phyloP scores from a whole-genome alignment of 129 eudicot species.

The Sambucus nigra region DNA sequence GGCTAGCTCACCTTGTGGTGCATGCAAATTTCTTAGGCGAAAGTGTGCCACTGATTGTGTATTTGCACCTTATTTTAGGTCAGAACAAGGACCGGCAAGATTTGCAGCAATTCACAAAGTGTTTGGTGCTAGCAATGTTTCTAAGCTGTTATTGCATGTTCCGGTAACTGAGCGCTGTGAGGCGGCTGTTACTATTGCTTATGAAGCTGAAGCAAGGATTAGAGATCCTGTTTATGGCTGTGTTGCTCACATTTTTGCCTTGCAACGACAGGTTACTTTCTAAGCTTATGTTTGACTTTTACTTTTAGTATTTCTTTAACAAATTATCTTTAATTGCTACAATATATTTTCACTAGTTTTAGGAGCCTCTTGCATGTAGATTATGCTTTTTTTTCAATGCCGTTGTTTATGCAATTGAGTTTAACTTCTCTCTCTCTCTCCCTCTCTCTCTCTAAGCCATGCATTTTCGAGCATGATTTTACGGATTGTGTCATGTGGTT shows the following conservation, averaged over 20 bases:
- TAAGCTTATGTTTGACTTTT: too few relatives aligned
- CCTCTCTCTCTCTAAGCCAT: too few relatives aligned
- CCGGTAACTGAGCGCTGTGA: conserved; percentile 32
- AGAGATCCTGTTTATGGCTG: conserved; percentile 39
- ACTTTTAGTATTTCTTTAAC: too few relatives aligned
- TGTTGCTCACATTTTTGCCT: conserved; percentile 35
- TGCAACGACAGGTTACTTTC: conserved; percentile 46
- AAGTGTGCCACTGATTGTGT: conserved; percentile 31
- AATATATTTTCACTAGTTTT: too few relatives aligned
- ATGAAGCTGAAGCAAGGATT: conserved; percentile 38
- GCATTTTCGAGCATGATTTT: too few relatives aligned
- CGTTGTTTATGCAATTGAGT: too few relatives aligned
- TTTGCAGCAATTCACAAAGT: conserved; percentile 44
- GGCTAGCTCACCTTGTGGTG: conserved; percentile 36
- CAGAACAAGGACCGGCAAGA: conserved; percentile 28
- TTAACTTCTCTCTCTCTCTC: too few relatives aligned
- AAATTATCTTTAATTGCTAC: too few relatives aligned
- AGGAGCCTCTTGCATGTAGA: too few relatives aligned
- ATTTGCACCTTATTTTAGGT: conserved; percentile 35
- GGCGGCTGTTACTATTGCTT: conserved; percentile 33
- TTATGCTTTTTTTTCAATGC: too few relatives aligned
- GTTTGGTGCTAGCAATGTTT: conserved; percentile 39
- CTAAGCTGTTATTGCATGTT: conserved; percentile 18
- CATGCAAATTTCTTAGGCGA: conserved; percentile 34
- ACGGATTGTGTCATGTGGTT: too few relatives aligned